Base-by-base conservation (phyloP, 352 stramenopile species). In the Blastocystis sp. region DNA sequence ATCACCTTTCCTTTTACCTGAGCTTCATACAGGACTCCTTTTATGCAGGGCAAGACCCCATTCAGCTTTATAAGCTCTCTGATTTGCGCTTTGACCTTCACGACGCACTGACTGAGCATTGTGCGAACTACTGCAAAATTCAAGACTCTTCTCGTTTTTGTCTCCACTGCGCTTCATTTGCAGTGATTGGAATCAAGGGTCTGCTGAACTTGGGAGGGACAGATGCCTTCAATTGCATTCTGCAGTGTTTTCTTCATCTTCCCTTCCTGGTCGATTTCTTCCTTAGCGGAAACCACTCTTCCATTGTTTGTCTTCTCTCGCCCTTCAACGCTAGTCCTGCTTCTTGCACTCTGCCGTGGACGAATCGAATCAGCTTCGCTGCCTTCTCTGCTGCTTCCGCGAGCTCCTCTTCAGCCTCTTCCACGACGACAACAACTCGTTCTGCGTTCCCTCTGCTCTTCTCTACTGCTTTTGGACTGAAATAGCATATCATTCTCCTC, bases 191-290 rank as follows among this genome's bases (percentile, higher is more conserved):
- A 60, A 77, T 77, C 2, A 77, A 77, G 34, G 66, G 66, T 40
- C n/a, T 77, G 21, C 14, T 54, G 43, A 57, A 77, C 34, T 60
- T 77, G 38, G 38, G 42, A 42, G 45, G 60, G 17, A 77, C 66
- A 60, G 34, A 54, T 77, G 17, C 42, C 43, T 19, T 77, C 3
- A 77, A 77, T 34, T 54, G 66, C 60, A 19, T 77, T 59, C 42
- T 77, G 17, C 66, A 77, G 60, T 43, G 54, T 19, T 77, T 77
- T 42, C 52, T 77, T n/a, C 66, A 77, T 77, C 42, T 59, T 40
- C 66, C 66, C 34, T 43, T 43, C n/a, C 17, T 77, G 17, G 38
- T 28, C 9, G 66, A 77, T 60, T 77, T 60, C 34, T 77, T 60
- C 24, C 42, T 77, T 24, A 57, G 66, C 34, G 66, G 60, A n/a